phyloP scores from a whole-genome alignment of 2,329 filamentous ascomycete species.

The Pseudogymnoascus sp. region DNA sequence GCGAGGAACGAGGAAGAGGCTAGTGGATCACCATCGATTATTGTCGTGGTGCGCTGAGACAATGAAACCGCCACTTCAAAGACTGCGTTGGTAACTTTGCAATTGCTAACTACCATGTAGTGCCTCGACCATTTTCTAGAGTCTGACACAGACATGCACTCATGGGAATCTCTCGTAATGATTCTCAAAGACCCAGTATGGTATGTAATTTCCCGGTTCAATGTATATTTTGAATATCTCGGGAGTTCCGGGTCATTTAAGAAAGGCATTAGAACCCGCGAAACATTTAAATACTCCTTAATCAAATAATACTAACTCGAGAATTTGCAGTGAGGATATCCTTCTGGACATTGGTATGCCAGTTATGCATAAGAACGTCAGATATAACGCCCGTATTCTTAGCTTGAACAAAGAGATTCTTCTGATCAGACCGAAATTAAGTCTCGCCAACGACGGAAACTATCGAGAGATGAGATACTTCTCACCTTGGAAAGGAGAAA shows the following conservation, averaged over 20 bases:
- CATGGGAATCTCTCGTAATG: conserved; percentile 53
- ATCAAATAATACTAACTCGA: background rate
- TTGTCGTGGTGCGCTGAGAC: background rate
- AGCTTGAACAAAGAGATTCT: conserved; percentile 60
- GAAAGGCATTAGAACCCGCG: too few species aligned
- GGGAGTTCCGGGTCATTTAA: too few species aligned
- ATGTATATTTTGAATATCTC: too few species aligned
- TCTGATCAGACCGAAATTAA: conserved; percentile 65
- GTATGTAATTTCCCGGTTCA: background rate
- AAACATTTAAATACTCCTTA: background rate
- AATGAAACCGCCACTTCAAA: background rate
- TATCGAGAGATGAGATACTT: conserved; percentile 58
- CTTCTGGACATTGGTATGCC: conserved; percentile 58
- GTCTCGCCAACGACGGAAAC: conserved; percentile 64
- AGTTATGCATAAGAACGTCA: conserved; percentile 52
- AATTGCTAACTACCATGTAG: background rate
- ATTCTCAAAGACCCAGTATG: conserved; percentile 51
- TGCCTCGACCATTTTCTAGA: conserved; percentile 18
- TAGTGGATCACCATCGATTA: background rate
- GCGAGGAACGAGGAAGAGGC: background rate
- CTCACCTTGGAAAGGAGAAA: conserved; percentile 51
- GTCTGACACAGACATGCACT: conserved; percentile 49
- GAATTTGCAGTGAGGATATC: conserved; percentile 49
- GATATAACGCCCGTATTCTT: conserved; percentile 62
- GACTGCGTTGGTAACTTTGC: conserved; percentile 9